Base-by-base conservation (phyloP, 2,329 filamentous ascomycete genomes). In the Curvularia sp. region DNA sequence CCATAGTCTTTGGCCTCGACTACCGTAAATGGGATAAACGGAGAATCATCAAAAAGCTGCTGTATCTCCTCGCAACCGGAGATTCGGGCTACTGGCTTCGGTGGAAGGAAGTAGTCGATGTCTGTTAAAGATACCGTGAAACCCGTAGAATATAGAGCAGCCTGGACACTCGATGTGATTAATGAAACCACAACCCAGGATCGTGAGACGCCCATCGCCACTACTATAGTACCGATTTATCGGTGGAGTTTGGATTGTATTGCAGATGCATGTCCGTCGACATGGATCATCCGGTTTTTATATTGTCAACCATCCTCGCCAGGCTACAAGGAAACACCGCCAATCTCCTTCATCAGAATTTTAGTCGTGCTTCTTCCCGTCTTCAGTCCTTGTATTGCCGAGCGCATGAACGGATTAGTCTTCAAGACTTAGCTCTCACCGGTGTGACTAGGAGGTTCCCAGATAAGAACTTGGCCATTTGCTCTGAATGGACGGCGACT, bases 41-140 rank as follows among this genome's bases (percentile, higher is more conserved):
- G 35, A 0, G 67, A 71, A 49, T 65, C 58, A 13, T 54, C 59
- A 31, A 70, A 66, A 1, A 53, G 53, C 5, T 58, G 52, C 33
- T 65, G 62, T n/a, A 75, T 58, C 33, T 63, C 62, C 5, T 62
- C 53, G 13, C 63, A 58, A 3, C 64, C 58, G n/a, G 64, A 53
- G 18, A 81, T 68, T 2, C 64, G 75, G 18, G 72, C 72, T 1
- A 79, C 68, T 3, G 75, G 65, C 15, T 72, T 72, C 3, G 77
- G 73, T 5, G 79, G 77, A 4, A 80, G 63, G 58, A 79, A 81
- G 64, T 80, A 80, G 3, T 74, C 63, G 10, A 78, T 63, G 35
- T 75, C 77, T 42, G 77, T 72, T 2, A 81, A 64, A 5, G 72
- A 69, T 0, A 80, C 75, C 0, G 78, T 81, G 56, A 77, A 77